Percentiles rank a stretch among this genome's conserved stretches.
phyloP scores from a whole-genome alignment of 2,329 filamentous ascomycete genomes.

The Talaromyces albobiverticillius region DNA sequence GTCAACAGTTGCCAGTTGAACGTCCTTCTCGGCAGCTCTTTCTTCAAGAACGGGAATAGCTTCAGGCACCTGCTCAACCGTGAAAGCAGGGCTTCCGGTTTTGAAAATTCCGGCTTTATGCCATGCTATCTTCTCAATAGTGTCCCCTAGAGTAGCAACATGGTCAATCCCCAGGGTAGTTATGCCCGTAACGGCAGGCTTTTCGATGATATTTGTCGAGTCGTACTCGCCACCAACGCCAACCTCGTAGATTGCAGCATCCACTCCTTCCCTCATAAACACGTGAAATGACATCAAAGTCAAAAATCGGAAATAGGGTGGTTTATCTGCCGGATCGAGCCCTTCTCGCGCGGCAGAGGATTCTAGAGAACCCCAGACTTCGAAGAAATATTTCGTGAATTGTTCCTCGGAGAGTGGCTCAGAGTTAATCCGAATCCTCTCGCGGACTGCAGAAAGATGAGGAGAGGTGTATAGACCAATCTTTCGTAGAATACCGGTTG shows the following conservation, averaged over 20 bases:
- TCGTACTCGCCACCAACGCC: conserved; percentile 68
- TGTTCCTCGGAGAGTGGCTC: conserved; percentile 25
- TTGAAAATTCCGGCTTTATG: conserved; percentile 74
- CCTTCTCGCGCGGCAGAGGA: neutral
- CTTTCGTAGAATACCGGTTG: conserved; percentile 22
- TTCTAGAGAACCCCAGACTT: conserved; percentile 37
- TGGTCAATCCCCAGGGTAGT: conserved; percentile 69
- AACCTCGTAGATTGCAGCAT: conserved; percentile 64
- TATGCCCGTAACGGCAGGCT: conserved; percentile 56
- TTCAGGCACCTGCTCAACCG: conserved; percentile 40
- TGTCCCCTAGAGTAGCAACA: conserved; percentile 60
- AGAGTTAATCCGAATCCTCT: conserved; percentile 38
- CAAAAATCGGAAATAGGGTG: conserved; percentile 43
- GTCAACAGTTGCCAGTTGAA: conserved; percentile 5
- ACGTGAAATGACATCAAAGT: conserved; percentile 65
- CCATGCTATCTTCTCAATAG: conserved; percentile 55
- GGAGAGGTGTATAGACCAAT: conserved; percentile 25
- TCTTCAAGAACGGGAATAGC: conserved; percentile 36
- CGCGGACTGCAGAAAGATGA: conserved; percentile 28
- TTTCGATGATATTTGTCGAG: conserved; percentile 58
- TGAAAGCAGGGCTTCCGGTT: conserved; percentile 56
- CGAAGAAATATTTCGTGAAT: conserved; percentile 24
- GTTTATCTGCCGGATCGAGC: conserved; percentile 23
- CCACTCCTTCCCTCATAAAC: conserved; percentile 62
- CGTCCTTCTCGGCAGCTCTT: conserved; percentile 6